A percentile compares a stretch with the other conserved stretches of the same genome.
Conservation (phyloP, 768 basidiomycete species). For the Termitomyces eurrhizus region DNA sequence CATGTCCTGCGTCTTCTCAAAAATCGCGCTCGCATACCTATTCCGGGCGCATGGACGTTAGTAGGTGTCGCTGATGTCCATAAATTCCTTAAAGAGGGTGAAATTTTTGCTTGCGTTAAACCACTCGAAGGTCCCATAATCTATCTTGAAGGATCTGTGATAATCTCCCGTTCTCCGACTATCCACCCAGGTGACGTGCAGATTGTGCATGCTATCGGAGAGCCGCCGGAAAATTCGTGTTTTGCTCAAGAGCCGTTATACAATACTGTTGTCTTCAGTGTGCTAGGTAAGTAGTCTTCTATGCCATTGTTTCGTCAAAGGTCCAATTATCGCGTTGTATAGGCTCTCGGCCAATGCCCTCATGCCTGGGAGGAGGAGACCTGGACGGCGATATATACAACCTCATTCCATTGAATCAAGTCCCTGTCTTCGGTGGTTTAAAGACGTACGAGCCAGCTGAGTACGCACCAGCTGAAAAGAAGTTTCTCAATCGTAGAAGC, state of each 20-base stretch:
- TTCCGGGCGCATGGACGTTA: conserved; percentile 59
- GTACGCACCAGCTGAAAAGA: conserved; percentile 46
- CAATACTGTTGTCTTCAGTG: conserved; percentile 68
- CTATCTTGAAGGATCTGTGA: conserved; percentile 50
- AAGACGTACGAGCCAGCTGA: conserved; percentile 33
- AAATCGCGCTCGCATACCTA: conserved; percentile 61
- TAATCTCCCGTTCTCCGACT: conserved; percentile 62
- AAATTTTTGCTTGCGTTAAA: conserved; percentile 62
- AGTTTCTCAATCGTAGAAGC: conserved; percentile 40
- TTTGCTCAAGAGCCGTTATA: conserved; percentile 46
- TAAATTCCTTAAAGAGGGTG: conserved; percentile 41
- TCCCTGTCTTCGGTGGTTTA: conserved; percentile 30
- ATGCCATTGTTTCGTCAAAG: neutral
- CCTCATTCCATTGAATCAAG: conserved; percentile 37
- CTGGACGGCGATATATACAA: conserved; percentile 65
- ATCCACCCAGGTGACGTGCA: conserved; percentile 71
- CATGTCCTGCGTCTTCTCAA: conserved; percentile 68
- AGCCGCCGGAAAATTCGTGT: conserved; percentile 49
- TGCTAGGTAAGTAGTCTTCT: conserved; percentile 35
- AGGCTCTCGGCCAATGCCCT: conserved; percentile 60
- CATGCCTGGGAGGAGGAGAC: conserved; percentile 66
- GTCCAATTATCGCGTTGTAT: neutral
- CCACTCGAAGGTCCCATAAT: conserved; percentile 30
- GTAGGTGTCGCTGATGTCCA: conserved; percentile 73
- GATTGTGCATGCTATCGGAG: conserved; percentile 55